A percentile compares a stretch with the other conserved stretches of the same genome.
Evolutionary conservation across 768 basidiomycete species (phyloP).

Genomic region (Coprinopsis strossmayeri): DNA sequence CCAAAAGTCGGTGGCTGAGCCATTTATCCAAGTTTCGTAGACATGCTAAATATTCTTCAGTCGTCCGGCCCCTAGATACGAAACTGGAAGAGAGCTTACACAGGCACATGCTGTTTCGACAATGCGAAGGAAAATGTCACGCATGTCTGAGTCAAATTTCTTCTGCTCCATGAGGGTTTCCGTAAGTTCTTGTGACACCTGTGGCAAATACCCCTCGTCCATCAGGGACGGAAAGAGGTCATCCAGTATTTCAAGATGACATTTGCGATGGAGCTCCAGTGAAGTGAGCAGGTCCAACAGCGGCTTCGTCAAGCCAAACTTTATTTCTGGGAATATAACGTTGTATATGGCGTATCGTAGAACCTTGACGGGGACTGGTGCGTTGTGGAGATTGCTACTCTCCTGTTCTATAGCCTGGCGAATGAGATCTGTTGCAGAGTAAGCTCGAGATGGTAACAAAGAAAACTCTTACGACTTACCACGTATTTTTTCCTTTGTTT

Average conservation of each 20-base stretch:
- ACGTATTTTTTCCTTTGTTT: constrained; percentile 7
- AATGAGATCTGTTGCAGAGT: neutral
- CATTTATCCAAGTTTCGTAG: neutral
- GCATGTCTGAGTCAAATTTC: neutral
- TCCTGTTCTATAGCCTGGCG: neutral
- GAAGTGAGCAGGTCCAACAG: neutral
- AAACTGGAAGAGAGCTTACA: neutral
- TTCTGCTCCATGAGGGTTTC: neutral
- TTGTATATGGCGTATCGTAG: neutral
- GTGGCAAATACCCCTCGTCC: neutral
- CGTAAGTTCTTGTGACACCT: neutral
- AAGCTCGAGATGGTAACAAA: neutral
- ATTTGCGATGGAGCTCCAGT: neutral
- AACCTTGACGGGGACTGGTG: neutral
- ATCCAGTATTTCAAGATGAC: neutral
- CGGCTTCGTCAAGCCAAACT: neutral
- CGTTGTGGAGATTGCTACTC: neutral
- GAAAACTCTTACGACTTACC: neutral
- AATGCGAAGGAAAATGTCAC: neutral
- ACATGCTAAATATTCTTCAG: constrained; percentile 4
- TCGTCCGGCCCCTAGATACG: neutral
- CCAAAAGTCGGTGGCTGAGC: constrained; percentile 23
- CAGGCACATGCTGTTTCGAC: neutral
- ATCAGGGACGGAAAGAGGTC: neutral
- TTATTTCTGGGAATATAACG: neutral